A percentile compares a stretch with the other conserved stretches of the same genome.
Conservation (phyloP, 2,329 filamentous ascomycete genomes). For the Exophiala spinifera region DNA sequence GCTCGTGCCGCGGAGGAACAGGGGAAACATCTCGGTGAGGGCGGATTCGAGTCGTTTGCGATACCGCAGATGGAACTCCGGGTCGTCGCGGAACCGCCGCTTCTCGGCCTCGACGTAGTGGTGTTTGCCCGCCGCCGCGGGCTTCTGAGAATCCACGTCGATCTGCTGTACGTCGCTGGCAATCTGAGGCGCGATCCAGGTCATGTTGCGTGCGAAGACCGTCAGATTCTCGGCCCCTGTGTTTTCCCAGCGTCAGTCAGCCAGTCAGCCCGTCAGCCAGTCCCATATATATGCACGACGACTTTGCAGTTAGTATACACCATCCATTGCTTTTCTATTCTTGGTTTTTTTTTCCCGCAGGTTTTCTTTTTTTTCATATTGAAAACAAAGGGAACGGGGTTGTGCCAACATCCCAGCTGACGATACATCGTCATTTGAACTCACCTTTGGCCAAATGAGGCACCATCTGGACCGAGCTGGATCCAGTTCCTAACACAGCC, state of each 20-base stretch:
- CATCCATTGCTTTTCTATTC: no score
- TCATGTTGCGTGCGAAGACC: conserved; percentile 33
- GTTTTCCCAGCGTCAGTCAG: conserved; percentile 13
- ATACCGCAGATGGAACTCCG: conserved; percentile 16
- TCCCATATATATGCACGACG: no score
- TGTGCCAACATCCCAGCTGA: no score
- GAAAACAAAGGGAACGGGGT: no score
- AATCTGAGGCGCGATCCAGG: conserved; percentile 31
- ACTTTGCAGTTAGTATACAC: no score
- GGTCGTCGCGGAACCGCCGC: conserved; percentile 16
- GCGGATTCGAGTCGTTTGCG: conserved; percentile 25
- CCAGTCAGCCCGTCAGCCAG: no score
- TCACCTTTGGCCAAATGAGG: conserved; percentile 34
- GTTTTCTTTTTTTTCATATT: no score
- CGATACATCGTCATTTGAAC: no score
- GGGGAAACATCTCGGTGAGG: conserved; percentile 43
- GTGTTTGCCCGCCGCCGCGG: conserved; percentile 24
- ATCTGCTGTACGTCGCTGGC: conserved; percentile 17
- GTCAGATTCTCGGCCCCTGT: conserved; percentile 29
- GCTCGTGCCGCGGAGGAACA: conserved; percentile 17
- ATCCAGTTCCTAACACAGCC: conserved; percentile 16
- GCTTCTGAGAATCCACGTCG: conserved; percentile 20
- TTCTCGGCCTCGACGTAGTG: conserved; percentile 26
- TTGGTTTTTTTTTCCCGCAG: no score
- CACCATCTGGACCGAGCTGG: conserved; percentile 28